Percentiles rank a stretch among this genome's conserved stretches.
These are phyloP conservation scores for Spizellomyces punctatus DNA, from an alignment of 192 early-diverging fungal genomes.

Conservation along the genomic window DNA sequence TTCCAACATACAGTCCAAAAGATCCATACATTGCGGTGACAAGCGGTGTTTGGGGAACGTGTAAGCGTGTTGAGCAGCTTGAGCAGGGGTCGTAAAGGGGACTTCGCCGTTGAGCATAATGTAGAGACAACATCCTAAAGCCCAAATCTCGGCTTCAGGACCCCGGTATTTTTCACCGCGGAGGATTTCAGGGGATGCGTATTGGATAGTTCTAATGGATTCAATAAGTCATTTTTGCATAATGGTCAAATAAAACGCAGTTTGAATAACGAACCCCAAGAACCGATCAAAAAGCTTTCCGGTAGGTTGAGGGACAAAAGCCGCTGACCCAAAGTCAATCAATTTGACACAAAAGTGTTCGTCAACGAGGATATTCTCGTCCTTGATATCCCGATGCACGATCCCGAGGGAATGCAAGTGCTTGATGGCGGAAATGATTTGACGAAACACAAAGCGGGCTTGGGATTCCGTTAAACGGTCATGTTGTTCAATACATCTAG, in stretches of 20 bases:
- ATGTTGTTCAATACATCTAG: constrained; percentile 51
- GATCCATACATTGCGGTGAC: constrained; percentile 52
- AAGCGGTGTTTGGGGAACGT: constrained; percentile 46
- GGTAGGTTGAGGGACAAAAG: constrained; percentile 32
- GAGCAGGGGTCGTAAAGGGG: constrained; percentile 43
- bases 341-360: constrained; percentile 49
- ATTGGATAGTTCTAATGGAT: constrained; percentile 44
- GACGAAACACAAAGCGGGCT: constrained; percentile 38
- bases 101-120: constrained; percentile 57
- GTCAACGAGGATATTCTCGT: constrained; percentile 65
- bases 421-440: constrained; percentile 41
- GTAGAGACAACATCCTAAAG: constrained; percentile 59
- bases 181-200: constrained; percentile 61
- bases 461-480: constrained; percentile 37
- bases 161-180: constrained; percentile 51
- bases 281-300: constrained; percentile 44
- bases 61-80: constrained; percentile 22
- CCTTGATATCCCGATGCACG: constrained; percentile 61
- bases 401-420: constrained; percentile 49
- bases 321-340: constrained; percentile 60
- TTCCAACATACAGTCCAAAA: constrained; percentile 69
- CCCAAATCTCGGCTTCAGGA: constrained; percentile 60
- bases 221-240: neutral
- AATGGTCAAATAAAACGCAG: neutral
- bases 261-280: constrained; percentile 31